Evolutionary conservation across 345 rosid species (phyloP), one percentile per base, ranked within the genome.

Genomic region (Gossypium turneri): DNA sequence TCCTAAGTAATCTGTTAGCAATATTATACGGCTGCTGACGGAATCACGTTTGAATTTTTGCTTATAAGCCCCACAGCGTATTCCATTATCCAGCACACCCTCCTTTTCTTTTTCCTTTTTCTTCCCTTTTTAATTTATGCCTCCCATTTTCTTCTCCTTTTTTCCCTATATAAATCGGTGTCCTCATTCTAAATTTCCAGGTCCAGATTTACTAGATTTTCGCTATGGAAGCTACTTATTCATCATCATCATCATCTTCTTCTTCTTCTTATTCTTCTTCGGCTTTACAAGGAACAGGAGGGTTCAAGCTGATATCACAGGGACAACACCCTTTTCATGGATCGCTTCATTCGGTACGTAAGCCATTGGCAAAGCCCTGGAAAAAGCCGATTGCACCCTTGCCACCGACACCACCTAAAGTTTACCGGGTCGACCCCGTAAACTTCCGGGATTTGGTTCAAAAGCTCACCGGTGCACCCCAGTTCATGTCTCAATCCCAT

Each of bases 361-460:
- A 88, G 72, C 72, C 84, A 7, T 78, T 85, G 11, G 4, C 82
- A 25, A 94, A 94, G 77, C 86, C 91, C 4, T 71, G 86, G 83
- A 92, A 84, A 84, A 88, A 87, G 78, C 91, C 88, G 0, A 81
- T 87, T 25, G 91, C 90, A 7, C 93, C 90, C 12, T 72, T 84
- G 68, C 90, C 92, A 29, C 90, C 94, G 12, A 85, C 78, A 66
- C 86, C 87, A 12, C 88, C 97, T 0, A 86, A 80, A 62, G 88
- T 94, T n/a, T 94, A 94, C 91, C 81, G 73, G 77, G 98, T 94
- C 8, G 92, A 92, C 17, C 88, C 97, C 48, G 67, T 82, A 4
- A 84, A 94, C 80, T 94, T 94, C 86, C 79, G 89, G 73, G 93
- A 86, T 55, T 86, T 94, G 84, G 98, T 94, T 70, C 97, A 92